These are phyloP conservation scores for Arachnomyces sp. DNA, from an alignment of 2,329 filamentous ascomycete species.

Conservation along the genomic window DNA sequence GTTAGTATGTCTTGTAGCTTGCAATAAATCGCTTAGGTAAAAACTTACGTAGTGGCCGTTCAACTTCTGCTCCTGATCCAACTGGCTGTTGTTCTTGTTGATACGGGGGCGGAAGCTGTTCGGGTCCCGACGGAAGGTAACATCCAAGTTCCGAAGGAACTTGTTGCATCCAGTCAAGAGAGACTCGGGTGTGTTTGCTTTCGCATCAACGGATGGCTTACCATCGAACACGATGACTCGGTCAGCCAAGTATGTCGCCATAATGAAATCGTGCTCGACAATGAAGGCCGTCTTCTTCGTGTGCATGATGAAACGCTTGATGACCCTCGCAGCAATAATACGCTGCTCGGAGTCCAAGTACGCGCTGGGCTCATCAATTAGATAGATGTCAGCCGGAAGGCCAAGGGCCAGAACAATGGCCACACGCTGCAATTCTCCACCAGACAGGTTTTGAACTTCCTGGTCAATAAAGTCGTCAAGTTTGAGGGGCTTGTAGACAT, in stretches of 20 bases:
- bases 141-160: conserved; percentile 93
- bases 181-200: conserved; percentile 83
- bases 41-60: conserved; percentile 76
- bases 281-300: conserved; percentile 99
- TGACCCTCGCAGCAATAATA: conserved; percentile 93
- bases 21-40: background rate
- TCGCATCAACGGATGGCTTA: conserved; percentile 77
- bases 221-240: conserved; percentile 98
- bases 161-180: conserved; percentile 92
- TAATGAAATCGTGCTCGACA: conserved; percentile 99
- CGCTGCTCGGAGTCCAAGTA: conserved; percentile 99
- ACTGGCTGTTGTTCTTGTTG: conserved; percentile 92
- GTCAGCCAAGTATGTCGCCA: conserved; percentile 77
- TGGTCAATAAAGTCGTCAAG: conserved; percentile 99
- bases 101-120: conserved; percentile 95
- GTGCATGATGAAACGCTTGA: conserved; percentile 99
- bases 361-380: conserved; percentile 95
- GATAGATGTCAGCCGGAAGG: conserved; percentile 91
- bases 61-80: conserved; percentile 96
- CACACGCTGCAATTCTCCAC: conserved; percentile 98
- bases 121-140: conserved; percentile 97
- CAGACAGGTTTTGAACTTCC: conserved; percentile 97
- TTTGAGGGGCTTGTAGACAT: conserved; percentile 98
- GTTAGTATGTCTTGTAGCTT: conserved; percentile 6
- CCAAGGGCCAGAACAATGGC: conserved; percentile 96